phyloP scores from a whole-genome alignment of 805 yeast species.

The Debaryomyces maramus region DNA sequence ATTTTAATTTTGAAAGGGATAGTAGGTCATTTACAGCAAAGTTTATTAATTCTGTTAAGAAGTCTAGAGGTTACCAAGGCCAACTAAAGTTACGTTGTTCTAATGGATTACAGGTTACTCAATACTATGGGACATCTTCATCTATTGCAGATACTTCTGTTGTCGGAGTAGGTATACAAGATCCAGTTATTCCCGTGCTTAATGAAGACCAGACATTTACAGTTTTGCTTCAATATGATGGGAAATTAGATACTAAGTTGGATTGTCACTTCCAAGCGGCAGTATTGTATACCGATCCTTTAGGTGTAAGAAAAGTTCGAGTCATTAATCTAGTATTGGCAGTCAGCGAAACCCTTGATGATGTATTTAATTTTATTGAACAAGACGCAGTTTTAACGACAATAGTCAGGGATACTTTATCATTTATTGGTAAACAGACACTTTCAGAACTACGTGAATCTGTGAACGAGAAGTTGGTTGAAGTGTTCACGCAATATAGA shows the following conservation, averaged over 20 bases:
- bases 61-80: slow-evolving; percentile 71
- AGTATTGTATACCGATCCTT: slow-evolving; percentile 71
- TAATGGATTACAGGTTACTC: slow-evolving; percentile 76
- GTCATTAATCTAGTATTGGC: slow-evolving; percentile 84
- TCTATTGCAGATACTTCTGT: slow-evolving; percentile 23
- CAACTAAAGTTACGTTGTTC: slow-evolving; percentile 85
- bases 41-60: slow-evolving; percentile 50
- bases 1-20: slow-evolving; percentile 68
- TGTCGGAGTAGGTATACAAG: slow-evolving; percentile 42
- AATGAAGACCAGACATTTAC: slow-evolving; percentile 64
- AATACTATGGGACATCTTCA: slow-evolving; percentile 61
- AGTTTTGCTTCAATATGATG: slow-evolving; percentile 75
- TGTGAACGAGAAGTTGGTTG: slow-evolving; percentile 39
- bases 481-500: slow-evolving; percentile 49
- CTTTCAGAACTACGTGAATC: slow-evolving; percentile 40
- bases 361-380: slow-evolving; percentile 77
- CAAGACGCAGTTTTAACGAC: slow-evolving; percentile 49
- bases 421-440: slow-evolving; percentile 42
- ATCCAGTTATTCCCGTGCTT: slow-evolving; percentile 70
- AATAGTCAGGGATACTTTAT: slow-evolving; percentile 39
- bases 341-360: slow-evolving; percentile 69
- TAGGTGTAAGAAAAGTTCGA: slow-evolving; percentile 80
- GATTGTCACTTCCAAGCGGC: slow-evolving; percentile 95
- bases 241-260: slow-evolving; percentile 61
- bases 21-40: slow-evolving; percentile 64